A percentile compares a stretch with the other conserved stretches of the same genome.
Evolutionary conservation across 768 basidiomycete species (phyloP).

Genomic region (Tulasnella calospora): DNA sequence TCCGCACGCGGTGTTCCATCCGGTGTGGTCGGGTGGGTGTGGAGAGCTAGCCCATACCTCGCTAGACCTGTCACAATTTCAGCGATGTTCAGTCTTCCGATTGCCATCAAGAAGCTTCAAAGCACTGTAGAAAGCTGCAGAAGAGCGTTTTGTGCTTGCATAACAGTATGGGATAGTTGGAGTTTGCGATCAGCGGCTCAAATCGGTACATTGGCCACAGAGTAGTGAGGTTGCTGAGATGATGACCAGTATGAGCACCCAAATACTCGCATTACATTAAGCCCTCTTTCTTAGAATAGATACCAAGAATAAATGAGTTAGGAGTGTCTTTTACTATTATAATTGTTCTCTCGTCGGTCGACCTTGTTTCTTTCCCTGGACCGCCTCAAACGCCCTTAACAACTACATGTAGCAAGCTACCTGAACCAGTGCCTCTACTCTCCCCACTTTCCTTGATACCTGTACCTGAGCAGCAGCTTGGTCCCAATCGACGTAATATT

Average conservation of each 20-base stretch:
- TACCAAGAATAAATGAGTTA: neutral
- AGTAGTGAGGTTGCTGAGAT: neutral
- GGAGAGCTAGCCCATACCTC: neutral
- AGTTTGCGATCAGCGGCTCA: neutral
- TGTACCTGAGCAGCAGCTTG: neutral
- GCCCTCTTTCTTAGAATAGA: neutral
- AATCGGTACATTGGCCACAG: neutral
- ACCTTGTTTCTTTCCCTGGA: neutral
- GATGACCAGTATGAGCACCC: neutral
- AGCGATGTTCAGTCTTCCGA: neutral
- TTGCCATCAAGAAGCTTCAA: neutral
- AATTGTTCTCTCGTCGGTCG: neutral
- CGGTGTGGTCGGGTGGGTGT: neutral
- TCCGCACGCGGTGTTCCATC: neutral
- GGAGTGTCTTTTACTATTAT: neutral
- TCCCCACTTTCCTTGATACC: neutral
- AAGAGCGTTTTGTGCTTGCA: neutral
- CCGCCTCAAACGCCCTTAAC: neutral
- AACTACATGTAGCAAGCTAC: neutral
- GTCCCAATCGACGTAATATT: constrained; percentile 3
- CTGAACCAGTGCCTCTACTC: neutral
- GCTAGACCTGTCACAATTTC: neutral
- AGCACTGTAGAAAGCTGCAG: neutral
- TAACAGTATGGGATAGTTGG: neutral
- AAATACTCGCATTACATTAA: neutral